phyloP scores from a whole-genome alignment of 139 green algal species.

The Coelastrella sp. region DNA sequence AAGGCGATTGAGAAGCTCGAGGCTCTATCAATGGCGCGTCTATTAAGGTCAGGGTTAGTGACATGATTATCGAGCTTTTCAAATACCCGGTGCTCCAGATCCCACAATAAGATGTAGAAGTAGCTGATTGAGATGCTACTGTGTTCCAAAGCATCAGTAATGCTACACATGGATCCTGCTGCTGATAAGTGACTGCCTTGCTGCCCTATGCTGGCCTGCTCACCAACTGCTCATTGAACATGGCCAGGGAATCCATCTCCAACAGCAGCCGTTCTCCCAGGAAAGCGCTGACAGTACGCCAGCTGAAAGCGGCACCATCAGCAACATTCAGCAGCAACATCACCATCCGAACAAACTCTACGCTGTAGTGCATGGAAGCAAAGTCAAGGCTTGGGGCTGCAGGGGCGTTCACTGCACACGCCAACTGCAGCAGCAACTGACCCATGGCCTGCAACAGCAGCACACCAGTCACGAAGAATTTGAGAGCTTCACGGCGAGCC shows the following conservation, averaged over 20 bases:
- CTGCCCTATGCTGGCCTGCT: background rate
- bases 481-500: too few species aligned
- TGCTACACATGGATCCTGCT: background rate
- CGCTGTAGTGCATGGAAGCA: constrained; percentile 70
- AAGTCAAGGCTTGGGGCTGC: constrained; percentile 67
- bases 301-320: constrained; percentile 65
- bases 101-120: too few species aligned
- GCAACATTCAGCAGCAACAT: constrained; percentile 63
- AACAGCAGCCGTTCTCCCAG: constrained; percentile 80
- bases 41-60: too few species aligned
- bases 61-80: background rate
- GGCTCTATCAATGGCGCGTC: too few species aligned
- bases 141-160: background rate
- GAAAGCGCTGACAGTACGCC: constrained; percentile 65
- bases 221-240: constrained; percentile 68
- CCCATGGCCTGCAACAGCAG: constrained; percentile 64
- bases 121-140: background rate
- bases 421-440: constrained; percentile 83
- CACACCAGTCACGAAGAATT: background rate
- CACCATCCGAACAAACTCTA: constrained; percentile 79
- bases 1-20: background rate
- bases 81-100: background rate
- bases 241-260: constrained; percentile 70
- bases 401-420: constrained; percentile 63
- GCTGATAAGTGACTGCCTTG: too few species aligned